Evolutionary conservation across 371 early-diverging fungal genomes (phyloP), one percentile per base, ranked within the genome.

Genomic region (Apophysomyces trapeziformis): DNA sequence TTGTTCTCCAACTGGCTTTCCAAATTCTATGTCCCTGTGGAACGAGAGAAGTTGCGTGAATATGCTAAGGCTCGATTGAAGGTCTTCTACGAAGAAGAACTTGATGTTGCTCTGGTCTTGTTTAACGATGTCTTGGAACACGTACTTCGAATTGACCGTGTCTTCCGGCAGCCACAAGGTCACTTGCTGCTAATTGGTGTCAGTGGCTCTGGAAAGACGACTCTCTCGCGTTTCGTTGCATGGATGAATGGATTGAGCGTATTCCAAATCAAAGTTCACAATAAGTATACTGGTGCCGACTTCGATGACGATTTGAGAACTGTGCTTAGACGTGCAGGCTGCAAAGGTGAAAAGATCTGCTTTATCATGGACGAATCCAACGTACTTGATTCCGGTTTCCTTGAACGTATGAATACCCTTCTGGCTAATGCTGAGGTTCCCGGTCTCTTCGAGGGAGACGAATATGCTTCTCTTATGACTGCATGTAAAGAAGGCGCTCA

Each of bases 191-290:
- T 99, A 56, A 99, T 99, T 71, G 99, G 99, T 78, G 95, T 96
- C 9, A 94, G 95, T 79, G 99, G 99, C 57, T 86, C 92, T 26
- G 99, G 99, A 70, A 97, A 94, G 86, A 98, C 98, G 0, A 98
- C 99, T 0, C 74, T 99, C 66, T 92, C 98, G 7, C 89, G 99
- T 4, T 99, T 99, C 72, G 99, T 96, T 41, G 97, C 98, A 4
- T 99, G 99, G 99, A 95, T 99, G 96, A 99, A 99, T 71, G 99
- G 99, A 39, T 75, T 98, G 36, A 86, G 90, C 63, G 94, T 98
- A 21, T 94, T 96, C 89, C 98, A 99, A 73, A 92, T 98, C 79
- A 95, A 96, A 80, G 97, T 92, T 21, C 97, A 99, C 80, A 94
- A 93, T 84, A 92, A 95, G 74, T 99, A 99, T 78, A 86, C 94